Evolutionary conservation across 352 stramenopile genomes (phyloP), one percentile per base, ranked within the genome.

Genomic region (Detonula confervacea): DNA sequence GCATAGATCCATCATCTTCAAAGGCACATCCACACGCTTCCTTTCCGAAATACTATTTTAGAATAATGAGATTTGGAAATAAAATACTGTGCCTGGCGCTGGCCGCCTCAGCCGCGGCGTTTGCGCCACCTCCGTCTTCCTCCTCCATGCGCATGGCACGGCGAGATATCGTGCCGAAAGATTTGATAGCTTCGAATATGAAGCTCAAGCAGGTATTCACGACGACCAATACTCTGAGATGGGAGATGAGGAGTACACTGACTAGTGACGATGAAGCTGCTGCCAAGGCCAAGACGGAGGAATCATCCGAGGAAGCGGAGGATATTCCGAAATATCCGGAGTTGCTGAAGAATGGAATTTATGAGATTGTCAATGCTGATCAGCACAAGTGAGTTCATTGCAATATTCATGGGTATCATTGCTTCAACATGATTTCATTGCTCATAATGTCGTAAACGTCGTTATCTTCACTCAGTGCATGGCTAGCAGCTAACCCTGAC

Each of bases 401-500:
- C 20, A 29, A 14, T 49, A 11, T 18, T 44, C 29, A 35, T 30
- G 7, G 30, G 12, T 70, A 2, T 29, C n/a, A 12, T n/a, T n/a
- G 8, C 20, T 39, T 35, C 27, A 9, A 66, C 16, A 27, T 35
- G 20, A 71, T 20, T 24, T 22, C 39, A 46, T 46, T 25, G 25
- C 37, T 22, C 18, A n/a, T n/a, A n/a, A 54, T 44, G 54, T 54
- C 22, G 33, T 44, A 6, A 35, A 27, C 27, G 22, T 35, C 14
- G 8, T 25, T 39, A 35, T 62, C 27, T 62, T 66, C 18, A 30
- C 24, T 30, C 60, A 90, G 82, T 65, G 76, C 78, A 11, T 81
- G 88, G 57, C 30, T 92, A 7, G 61, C 79, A 27, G 75, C 74
- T 3, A 87, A 90, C 69, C 69, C 74, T 0, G 77, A 92, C 64